These are phyloP conservation scores for Candida albicans DNA, from an alignment of 1,139 yeast genomes.

Conservation along the genomic window DNA sequence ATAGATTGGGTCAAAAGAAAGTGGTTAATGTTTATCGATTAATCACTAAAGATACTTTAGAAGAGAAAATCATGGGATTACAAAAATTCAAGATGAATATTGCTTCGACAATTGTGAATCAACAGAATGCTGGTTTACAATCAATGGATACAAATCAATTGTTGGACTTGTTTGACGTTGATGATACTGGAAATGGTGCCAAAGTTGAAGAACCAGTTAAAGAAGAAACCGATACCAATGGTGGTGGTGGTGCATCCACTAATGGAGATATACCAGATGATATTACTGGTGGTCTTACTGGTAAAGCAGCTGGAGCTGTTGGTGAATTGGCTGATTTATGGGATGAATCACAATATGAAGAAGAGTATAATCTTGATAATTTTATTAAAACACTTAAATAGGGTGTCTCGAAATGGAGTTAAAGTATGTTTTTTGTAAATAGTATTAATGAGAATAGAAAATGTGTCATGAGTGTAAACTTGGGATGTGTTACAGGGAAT, in stretches of 20 bases:
- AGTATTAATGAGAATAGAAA: constrained; percentile 1
- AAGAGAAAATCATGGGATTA: constrained; percentile 97
- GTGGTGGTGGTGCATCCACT: constrained; percentile 29
- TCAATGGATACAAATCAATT: constrained; percentile 97
- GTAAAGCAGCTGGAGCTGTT: constrained; percentile 68
- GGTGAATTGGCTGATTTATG: constrained; percentile 92
- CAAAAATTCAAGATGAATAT: constrained; percentile 97
- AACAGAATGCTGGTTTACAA: constrained; percentile 90
- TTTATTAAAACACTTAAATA: constrained; percentile 75
- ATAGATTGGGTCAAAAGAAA: constrained; percentile 95
- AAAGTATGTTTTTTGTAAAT: background rate
- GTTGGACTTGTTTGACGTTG: constrained; percentile 82
- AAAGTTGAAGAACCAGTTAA: constrained; percentile 25
- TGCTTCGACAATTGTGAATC: constrained; percentile 94
- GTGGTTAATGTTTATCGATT: constrained; percentile 94
- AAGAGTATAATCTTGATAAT: constrained; percentile 90
- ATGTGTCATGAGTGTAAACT: background rate
- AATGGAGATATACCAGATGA: constrained; percentile 46
- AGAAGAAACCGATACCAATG: constrained; percentile 17
- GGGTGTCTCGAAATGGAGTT: constrained; percentile 5
- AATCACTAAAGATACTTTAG: constrained; percentile 89
- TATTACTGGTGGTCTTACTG: constrained; percentile 60
- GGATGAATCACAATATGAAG: constrained; percentile 96
- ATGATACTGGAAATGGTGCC: constrained; percentile 53
- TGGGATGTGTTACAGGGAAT: no score